These are phyloP conservation scores for Leishmania braziliensis DNA, from an alignment of 208 protist genomes.

Conservation along the genomic window DNA sequence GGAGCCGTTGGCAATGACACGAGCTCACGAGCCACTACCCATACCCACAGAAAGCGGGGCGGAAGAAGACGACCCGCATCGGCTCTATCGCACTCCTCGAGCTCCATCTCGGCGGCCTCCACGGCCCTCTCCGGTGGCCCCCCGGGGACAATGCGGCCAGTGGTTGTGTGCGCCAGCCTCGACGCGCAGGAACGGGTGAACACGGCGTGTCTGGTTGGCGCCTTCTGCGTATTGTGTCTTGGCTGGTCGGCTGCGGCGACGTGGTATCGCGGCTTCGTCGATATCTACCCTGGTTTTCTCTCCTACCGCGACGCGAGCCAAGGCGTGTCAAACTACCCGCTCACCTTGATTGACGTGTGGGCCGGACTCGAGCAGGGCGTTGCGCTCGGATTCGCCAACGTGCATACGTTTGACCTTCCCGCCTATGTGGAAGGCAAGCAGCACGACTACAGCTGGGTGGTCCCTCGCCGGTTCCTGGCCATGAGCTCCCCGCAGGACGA, in stretches of 20 bases:
- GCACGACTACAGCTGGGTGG: constrained; percentile 95
- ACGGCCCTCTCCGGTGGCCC: background rate
- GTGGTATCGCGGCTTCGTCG: constrained; percentile 46
- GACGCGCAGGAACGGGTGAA: constrained; percentile 88
- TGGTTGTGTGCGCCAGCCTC: constrained; percentile 62
- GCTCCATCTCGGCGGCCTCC: background rate
- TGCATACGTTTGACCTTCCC: constrained; percentile 87
- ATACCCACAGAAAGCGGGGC: background rate
- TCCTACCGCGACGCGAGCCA: constrained; percentile 95
- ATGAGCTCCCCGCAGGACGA: constrained; percentile 83
- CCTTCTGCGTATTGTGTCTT: constrained; percentile 74
- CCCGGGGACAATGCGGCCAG: constrained; percentile 12
- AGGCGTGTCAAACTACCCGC: constrained; percentile 77
- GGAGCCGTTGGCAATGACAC: background rate
- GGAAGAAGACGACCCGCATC: background rate
- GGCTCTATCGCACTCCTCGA: background rate
- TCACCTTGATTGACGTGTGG: constrained; percentile 84
- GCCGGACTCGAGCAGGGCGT: constrained; percentile 73
- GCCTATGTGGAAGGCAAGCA: constrained; percentile 88
- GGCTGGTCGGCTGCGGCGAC: constrained; percentile 66
- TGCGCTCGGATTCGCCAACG: constrained; percentile 73
- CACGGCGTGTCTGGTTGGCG: constrained; percentile 75
- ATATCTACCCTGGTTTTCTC: constrained; percentile 79
- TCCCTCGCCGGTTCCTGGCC: constrained; percentile 93
- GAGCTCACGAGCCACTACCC: background rate